Conservation (phyloP, 148 eudicot genomes). For the Tetragonia tetragonoides region DNA sequence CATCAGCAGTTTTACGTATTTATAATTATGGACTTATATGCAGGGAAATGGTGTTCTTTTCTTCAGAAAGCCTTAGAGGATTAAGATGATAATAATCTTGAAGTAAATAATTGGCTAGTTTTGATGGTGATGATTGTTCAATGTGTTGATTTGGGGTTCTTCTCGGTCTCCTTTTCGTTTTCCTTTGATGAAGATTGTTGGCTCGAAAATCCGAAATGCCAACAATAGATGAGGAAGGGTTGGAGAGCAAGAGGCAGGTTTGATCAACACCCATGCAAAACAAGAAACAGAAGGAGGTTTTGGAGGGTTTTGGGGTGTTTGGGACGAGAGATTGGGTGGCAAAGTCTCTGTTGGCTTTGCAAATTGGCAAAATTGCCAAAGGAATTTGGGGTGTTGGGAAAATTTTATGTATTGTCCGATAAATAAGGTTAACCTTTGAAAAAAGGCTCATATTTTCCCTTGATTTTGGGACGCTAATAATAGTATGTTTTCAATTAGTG, state of each 20-base stretch:
- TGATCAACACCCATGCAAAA: slow-evolving; percentile 3
- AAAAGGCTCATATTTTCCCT: background rate
- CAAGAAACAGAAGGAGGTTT: slow-evolving; percentile 21
- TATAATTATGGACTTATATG: slow-evolving; percentile 6
- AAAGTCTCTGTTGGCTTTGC: slow-evolving; percentile 24
- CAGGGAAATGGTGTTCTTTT: background rate
- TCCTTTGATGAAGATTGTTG: background rate
- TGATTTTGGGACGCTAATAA: slow-evolving; percentile 19
- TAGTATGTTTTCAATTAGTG: slow-evolving; percentile 12
- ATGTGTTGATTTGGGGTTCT: background rate
- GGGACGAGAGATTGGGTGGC: slow-evolving; percentile 11
- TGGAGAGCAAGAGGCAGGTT: slow-evolving; percentile 10
- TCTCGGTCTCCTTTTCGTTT: background rate
- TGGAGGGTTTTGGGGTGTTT: slow-evolving; percentile 23
- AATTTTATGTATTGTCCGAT: slow-evolving; percentile 10
- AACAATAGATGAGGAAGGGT: slow-evolving; percentile 4
- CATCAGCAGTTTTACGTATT: slow-evolving; percentile 32
- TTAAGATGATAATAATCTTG: background rate
- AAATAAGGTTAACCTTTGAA: slow-evolving; percentile 27
- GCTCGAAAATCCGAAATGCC: slow-evolving; percentile 22
- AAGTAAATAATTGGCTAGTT: background rate
- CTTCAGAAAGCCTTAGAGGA: background rate
- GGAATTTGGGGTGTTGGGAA: slow-evolving; percentile 10
- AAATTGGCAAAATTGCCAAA: slow-evolving; percentile 20
- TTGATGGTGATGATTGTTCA: background rate